A percentile compares a stretch with the other conserved stretches of the same genome.
Evolutionary conservation across 2,329 filamentous ascomycete species (phyloP).

Genomic region (Bipolaris zeicola): DNA sequence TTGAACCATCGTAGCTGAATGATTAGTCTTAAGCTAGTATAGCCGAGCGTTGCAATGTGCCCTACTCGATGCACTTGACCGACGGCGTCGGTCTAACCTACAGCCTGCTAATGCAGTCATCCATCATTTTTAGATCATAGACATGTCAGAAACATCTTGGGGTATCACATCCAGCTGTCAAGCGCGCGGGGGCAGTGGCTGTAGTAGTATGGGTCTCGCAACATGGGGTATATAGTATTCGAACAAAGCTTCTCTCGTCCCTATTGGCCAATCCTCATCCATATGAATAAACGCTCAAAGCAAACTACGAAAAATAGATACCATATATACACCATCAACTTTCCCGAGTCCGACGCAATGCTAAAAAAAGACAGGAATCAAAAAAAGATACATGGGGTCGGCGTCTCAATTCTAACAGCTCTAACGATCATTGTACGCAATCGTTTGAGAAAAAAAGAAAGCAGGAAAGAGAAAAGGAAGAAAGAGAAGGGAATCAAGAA

Average conservation of each 20-base stretch:
- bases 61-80: neutral
- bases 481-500: neutral
- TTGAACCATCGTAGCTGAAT: neutral
- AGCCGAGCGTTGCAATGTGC: neutral
- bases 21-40: neutral
- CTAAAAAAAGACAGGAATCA: neutral
- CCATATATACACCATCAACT: slow-evolving; percentile 9
- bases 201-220: slow-evolving; percentile 3
- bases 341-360: slow-evolving; percentile 6
- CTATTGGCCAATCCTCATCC: neutral
- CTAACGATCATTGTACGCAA: slow-evolving; percentile 8
- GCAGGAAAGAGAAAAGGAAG: neutral
- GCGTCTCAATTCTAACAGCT: slow-evolving; percentile 2
- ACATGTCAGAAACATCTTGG: neutral
- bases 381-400: slow-evolving; percentile 5
- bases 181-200: neutral
- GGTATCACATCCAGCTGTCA: neutral
- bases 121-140: neutral
- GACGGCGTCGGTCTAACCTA: neutral
- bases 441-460: slow-evolving; percentile 2
- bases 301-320: neutral
- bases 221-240: slow-evolving; percentile 10
- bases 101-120: too few relatives aligned
- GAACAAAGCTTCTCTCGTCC: slow-evolving; percentile 5
- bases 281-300: neutral